A percentile compares a stretch with the other conserved stretches of the same genome.
These are phyloP conservation scores for Schizophyllum commune DNA, from an alignment of 1,284 basidiomycete genomes.

Conservation along the genomic window DNA sequence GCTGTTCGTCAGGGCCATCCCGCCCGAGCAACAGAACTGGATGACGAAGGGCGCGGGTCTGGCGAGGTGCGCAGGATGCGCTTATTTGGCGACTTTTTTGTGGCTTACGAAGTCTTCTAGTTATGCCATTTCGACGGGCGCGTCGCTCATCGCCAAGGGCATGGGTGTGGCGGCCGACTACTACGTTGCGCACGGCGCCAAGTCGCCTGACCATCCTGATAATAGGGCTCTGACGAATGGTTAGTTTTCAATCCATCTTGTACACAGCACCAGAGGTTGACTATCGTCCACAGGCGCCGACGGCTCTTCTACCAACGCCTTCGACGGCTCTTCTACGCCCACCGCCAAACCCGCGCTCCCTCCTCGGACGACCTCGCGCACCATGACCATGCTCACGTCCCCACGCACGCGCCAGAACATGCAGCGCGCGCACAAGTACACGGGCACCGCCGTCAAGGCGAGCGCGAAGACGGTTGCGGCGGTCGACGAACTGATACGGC, in stretches of 20 bases:
- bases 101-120: conserved; percentile 26
- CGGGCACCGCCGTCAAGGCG: conserved; percentile 59
- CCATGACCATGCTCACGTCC: conserved; percentile 55
- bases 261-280: no score
- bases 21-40: conserved; percentile 67
- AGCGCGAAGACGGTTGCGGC: conserved; percentile 55
- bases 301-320: no score
- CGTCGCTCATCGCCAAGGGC: conserved; percentile 54
- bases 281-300: no score
- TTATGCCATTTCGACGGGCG: conserved; percentile 61
- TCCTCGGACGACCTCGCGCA: conserved; percentile 24
- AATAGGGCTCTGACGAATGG: background rate
- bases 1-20: conserved; percentile 50
- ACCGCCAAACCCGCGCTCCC: no score
- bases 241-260: no score
- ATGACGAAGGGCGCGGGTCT: conserved; percentile 62
- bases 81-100: background rate
- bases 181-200: conserved; percentile 57
- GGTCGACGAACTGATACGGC: conserved; percentile 55
- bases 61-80: conserved; percentile 45
- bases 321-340: no score
- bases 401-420: conserved; percentile 53
- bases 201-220: conserved; percentile 25
- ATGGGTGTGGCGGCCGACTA: conserved; percentile 56
- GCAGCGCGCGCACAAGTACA: conserved; percentile 52